Base-by-base conservation (phyloP, 2,329 filamentous ascomycete genomes). In the Pseudocercospora vitis region DNA sequence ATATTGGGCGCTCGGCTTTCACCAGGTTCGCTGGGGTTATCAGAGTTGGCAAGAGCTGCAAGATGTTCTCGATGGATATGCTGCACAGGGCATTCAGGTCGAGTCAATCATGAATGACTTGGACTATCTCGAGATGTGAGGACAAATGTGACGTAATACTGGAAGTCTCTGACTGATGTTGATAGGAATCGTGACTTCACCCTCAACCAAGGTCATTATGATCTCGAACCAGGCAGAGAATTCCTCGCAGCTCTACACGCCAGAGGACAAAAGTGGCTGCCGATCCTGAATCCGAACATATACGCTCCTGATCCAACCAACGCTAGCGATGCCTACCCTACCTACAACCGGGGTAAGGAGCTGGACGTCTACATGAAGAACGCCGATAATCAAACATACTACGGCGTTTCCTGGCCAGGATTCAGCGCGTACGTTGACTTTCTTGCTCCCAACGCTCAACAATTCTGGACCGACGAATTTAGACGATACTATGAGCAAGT, bases 231-330 rank as follows among this genome's bases (percentile, higher is more conserved):
- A 48, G 81, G 77, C 49, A 66, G 71, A 19, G 68, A 71, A 0
- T 82, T 83, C 61, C 68, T 83, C 32, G 68, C 71, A 7, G 70
- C 71, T 44, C 66, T 83, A 2, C 78, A 82, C 62, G 70, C 70
- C 6, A 74, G 74, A 53, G 77, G 78, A 26, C 78, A 78, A 55
- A 76, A 81, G 56, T 83, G 78, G 55, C 71, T 82, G 8, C 80
- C 80, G 0, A 82, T 83, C 53, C 74, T 83, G 4, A 81, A 83
- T 61, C 70, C 75, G 7, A 80, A 75, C 24, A 85, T 86, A 44
- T 89, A 89, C 62, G 79, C 81, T 12, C 86, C 86, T 0, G 85
- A 88, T 58, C 83, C 83, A 0, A 71, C 78, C 6, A 85, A 88
- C 63, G 73, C 74, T 1, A 81, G 75, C 39, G 86, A 88, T 7